Evolutionary conservation across 208 protist species (phyloP).

Genomic region (Wallacemonas sp.): DNA sequence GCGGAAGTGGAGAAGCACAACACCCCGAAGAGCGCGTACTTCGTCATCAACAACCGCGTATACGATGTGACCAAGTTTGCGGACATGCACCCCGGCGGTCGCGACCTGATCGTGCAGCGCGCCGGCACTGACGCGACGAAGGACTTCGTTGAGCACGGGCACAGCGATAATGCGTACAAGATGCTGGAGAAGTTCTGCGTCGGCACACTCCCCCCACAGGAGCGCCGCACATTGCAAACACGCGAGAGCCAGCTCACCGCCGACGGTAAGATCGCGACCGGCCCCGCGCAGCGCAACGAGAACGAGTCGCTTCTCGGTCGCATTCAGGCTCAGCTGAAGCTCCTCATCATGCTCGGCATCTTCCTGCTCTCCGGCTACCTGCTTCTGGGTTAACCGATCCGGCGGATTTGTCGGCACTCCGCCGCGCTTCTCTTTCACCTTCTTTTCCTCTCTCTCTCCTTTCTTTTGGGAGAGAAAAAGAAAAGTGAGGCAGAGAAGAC

Average conservation of each 20-base stretch:
- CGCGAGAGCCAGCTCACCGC: constrained; percentile 4
- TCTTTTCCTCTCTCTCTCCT: not conserved
- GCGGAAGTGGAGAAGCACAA: constrained; percentile 32
- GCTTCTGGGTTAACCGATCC: constrained; percentile 26
- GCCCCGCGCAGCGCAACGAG: not conserved
- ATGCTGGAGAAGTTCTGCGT: constrained; percentile 64
- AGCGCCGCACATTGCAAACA: constrained; percentile 22
- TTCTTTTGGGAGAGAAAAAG: too few relatives aligned
- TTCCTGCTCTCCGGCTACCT: constrained; percentile 50
- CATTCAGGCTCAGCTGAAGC: constrained; percentile 48
- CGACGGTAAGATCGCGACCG: constrained; percentile 1
- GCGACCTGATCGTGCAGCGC: constrained; percentile 66
- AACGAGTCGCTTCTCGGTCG: constrained; percentile 47
- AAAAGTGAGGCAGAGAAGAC: too few relatives aligned
- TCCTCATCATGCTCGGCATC: constrained; percentile 31
- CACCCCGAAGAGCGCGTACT: constrained; percentile 42
- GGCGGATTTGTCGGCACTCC: not conserved
- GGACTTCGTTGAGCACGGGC: constrained; percentile 66
- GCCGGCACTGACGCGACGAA: constrained; percentile 66
- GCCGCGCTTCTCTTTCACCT: not conserved
- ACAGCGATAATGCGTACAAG: constrained; percentile 49
- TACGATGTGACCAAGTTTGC: constrained; percentile 79
- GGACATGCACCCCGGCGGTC: constrained; percentile 77
- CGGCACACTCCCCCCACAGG: constrained; percentile 39
- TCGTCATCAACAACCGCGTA: constrained; percentile 86